Evolutionary conservation across 768 basidiomycete species (phyloP).

Genomic region (Gloeostereum incarnatum): DNA sequence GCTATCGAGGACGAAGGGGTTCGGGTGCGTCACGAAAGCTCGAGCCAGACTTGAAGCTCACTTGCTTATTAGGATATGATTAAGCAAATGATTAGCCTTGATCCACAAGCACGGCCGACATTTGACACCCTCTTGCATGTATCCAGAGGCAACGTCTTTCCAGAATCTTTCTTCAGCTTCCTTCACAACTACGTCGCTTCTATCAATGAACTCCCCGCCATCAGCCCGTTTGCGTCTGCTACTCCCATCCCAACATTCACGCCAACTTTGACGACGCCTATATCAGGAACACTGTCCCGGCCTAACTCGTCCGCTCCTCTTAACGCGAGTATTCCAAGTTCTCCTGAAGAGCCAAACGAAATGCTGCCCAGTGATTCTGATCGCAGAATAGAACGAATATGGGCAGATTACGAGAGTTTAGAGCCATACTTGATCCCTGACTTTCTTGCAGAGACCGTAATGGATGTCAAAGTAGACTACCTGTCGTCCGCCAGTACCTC

Average conservation of each 20-base stretch:
- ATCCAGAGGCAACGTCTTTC: conserved; percentile 74
- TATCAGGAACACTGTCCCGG: conserved; percentile 20
- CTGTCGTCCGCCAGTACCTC: conserved; percentile 29
- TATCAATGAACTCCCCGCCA: conserved; percentile 56
- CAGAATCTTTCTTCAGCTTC: conserved; percentile 92
- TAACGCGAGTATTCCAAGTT: conserved; percentile 12
- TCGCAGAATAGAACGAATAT: conserved; percentile 71
- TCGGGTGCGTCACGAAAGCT: conserved; percentile 42
- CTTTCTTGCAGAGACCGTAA: conserved; percentile 30
- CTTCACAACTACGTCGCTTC: conserved; percentile 84
- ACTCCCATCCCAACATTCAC: conserved; percentile 17
- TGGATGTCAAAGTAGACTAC: conserved; percentile 52
- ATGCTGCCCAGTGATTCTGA: conserved; percentile 78
- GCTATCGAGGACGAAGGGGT: conserved; percentile 77
- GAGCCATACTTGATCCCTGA: conserved; percentile 60
- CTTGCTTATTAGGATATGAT: conserved; percentile 62
- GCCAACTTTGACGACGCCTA: conserved; percentile 21
- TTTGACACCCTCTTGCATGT: conserved; percentile 74
- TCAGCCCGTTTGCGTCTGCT: conserved; percentile 29
- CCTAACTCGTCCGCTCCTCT: conserved; percentile 19
- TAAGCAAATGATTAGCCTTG: conserved; percentile 81
- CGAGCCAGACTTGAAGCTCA: conserved; percentile 1
- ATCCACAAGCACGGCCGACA: conserved; percentile 67
- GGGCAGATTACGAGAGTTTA: conserved; percentile 80
- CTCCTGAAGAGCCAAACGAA: conserved; percentile 21